These are phyloP conservation scores for Sporothrix brunneoviolacea DNA, from an alignment of 2,329 filamentous ascomycete species.

Conservation along the genomic window DNA sequence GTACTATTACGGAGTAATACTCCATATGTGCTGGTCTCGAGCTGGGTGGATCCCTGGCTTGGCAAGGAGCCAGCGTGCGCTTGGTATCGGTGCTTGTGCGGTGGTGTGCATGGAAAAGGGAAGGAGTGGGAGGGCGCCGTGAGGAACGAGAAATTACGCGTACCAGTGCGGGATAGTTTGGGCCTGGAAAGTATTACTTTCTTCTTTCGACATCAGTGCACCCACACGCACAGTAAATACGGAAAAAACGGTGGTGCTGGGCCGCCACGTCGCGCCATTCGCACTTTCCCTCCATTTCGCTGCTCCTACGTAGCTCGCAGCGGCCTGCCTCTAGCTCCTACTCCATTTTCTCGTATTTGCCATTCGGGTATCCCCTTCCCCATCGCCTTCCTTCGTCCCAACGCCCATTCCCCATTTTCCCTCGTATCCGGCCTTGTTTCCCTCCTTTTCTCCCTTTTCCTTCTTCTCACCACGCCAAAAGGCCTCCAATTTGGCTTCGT, in stretches of 20 bases:
- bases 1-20: too few species aligned
- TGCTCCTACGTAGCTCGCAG: conserved; percentile 1
- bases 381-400: background rate
- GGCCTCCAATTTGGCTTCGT: conserved; percentile 4
- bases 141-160: background rate
- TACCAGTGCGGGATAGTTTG: too few species aligned
- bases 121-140: background rate
- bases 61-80: too few species aligned
- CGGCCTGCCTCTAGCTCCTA: background rate
- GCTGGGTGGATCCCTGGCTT: too few species aligned
- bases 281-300: conserved; percentile 1
- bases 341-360: conserved; percentile 7
- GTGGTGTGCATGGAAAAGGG: background rate
- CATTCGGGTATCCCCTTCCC: conserved; percentile 1
- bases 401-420: background rate
- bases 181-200: too few species aligned
- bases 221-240: too few species aligned
- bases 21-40: too few species aligned
- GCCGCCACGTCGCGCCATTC: conserved; percentile 7
- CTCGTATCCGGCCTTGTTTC: conserved; percentile 2
- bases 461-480: conserved; percentile 1
- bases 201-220: too few species aligned
- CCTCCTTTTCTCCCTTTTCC: background rate
- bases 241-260: background rate
- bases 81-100: background rate